Conservation (phyloP, 1,284 basidiomycete genomes). For the Sporisorium scitamineum region DNA sequence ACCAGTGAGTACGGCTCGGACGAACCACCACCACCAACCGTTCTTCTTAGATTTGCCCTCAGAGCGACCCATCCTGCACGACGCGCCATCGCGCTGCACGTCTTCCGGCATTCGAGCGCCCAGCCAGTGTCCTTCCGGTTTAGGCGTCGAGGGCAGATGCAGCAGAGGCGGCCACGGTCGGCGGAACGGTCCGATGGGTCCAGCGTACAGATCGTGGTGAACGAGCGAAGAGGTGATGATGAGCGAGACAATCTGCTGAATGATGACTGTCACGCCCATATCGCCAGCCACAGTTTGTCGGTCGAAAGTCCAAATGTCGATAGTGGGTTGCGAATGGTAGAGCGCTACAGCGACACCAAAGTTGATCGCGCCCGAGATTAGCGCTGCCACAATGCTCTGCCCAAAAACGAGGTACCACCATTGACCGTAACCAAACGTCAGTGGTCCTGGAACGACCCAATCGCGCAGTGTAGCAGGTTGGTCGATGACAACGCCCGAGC, state of each 20-base stretch:
- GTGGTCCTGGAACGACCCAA: constrained; percentile 44
- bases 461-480: constrained; percentile 32
- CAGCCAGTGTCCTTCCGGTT: constrained; percentile 48
- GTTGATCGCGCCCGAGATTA: constrained; percentile 62
- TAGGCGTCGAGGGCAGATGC: constrained; percentile 55
- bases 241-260: constrained; percentile 63
- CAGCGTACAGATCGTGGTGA: constrained; percentile 57
- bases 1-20: constrained; percentile 54
- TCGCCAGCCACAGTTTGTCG: constrained; percentile 64
- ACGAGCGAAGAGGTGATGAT: constrained; percentile 61
- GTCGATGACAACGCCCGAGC: constrained; percentile 48
- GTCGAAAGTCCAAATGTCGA: constrained; percentile 59
- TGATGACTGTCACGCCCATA: constrained; percentile 66
- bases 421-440: constrained; percentile 42
- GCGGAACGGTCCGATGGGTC: constrained; percentile 48
- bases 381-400: constrained; percentile 39
- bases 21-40: constrained; percentile 56
- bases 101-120: constrained; percentile 43
- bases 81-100: constrained; percentile 34
- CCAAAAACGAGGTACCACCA: constrained; percentile 48
- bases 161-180: constrained; percentile 64
- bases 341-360: constrained; percentile 63
- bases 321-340: constrained; percentile 43
- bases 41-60: constrained; percentile 27
- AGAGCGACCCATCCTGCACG: constrained; percentile 52